Evolutionary conservation across 768 basidiomycete species (phyloP).

Genomic region (Hypholoma sublateritium): DNA sequence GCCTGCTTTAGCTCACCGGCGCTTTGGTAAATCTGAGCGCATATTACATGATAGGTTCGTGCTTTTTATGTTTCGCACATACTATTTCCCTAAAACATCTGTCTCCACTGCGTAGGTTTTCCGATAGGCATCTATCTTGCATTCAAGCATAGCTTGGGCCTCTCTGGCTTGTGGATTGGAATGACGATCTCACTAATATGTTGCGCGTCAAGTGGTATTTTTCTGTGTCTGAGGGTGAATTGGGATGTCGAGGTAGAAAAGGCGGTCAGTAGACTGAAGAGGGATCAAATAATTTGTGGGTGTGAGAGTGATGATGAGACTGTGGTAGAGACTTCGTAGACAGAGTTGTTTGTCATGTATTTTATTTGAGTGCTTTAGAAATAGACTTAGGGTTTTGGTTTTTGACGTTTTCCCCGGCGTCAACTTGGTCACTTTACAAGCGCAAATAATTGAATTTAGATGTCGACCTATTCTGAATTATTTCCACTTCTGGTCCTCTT

Average conservation of each 20-base stretch:
- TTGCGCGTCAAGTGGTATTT: conserved; percentile 50
- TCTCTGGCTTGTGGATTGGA: conserved; percentile 86
- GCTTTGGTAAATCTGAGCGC: conserved; percentile 36
- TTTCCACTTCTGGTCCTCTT: conserved; percentile 29
- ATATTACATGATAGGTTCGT: conserved; percentile 68
- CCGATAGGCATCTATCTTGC: conserved; percentile 81
- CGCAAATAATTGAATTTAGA: too few species aligned
- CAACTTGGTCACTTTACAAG: too few species aligned
- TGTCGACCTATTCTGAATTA: conserved; percentile 7
- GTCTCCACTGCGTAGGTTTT: conserved; percentile 49
- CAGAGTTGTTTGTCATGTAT: too few species aligned
- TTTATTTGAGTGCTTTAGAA: too few species aligned
- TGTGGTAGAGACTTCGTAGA: background rate
- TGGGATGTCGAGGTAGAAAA: conserved; percentile 70
- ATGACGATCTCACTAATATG: conserved; percentile 66
- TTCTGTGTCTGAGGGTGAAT: conserved; percentile 55
- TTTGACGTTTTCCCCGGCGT: too few species aligned
- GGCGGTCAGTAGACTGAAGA: conserved; percentile 27
- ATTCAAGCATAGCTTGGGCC: conserved; percentile 45
- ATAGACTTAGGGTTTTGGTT: too few species aligned
- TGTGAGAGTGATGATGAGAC: background rate
- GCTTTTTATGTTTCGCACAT: conserved; percentile 16
- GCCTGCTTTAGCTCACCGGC: background rate
- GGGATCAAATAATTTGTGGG: background rate
- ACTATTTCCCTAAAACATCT: background rate